These are phyloP conservation scores for Microbotryomycetes sp. DNA, from an alignment of 1,284 basidiomycete genomes.

Conservation along the genomic window DNA sequence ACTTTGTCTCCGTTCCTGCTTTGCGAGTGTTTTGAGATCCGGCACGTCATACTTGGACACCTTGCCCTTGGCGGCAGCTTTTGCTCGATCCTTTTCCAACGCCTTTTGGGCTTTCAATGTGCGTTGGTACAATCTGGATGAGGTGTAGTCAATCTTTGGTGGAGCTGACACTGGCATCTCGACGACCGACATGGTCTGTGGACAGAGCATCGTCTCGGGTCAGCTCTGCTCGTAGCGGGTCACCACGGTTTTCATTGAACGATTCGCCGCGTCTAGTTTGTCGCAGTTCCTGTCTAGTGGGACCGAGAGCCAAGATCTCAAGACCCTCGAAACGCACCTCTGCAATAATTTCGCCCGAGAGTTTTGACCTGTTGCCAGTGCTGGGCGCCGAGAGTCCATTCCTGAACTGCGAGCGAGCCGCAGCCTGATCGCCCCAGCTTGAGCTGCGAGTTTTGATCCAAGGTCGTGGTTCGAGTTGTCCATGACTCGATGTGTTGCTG, in stretches of 20 bases:
- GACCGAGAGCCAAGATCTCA: not conserved
- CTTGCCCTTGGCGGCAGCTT: constrained; percentile 27
- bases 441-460: not conserved
- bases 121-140: constrained; percentile 28
- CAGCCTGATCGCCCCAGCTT: not conserved
- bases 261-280: not conserved
- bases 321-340: constrained; percentile 15
- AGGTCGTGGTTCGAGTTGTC: not conserved
- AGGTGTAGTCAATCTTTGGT: constrained; percentile 26
- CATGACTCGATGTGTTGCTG: not conserved
- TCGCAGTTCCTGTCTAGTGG: not conserved
- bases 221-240: not conserved
- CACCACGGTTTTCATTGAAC: no score
- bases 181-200: constrained; percentile 13
- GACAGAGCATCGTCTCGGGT: not conserved
- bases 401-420: not conserved
- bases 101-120: constrained; percentile 32
- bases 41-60: constrained; percentile 1
- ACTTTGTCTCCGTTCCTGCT: constrained; percentile 9
- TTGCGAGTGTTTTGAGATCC: not conserved
- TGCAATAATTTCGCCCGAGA: constrained; percentile 28
- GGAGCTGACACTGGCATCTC: constrained; percentile 2
- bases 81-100: constrained; percentile 31
- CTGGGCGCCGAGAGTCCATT: not conserved
- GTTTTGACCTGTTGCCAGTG: constrained; percentile 9